Base-by-base conservation (phyloP, 495 filamentous ascomycete species). In the Cercophora scortea region DNA sequence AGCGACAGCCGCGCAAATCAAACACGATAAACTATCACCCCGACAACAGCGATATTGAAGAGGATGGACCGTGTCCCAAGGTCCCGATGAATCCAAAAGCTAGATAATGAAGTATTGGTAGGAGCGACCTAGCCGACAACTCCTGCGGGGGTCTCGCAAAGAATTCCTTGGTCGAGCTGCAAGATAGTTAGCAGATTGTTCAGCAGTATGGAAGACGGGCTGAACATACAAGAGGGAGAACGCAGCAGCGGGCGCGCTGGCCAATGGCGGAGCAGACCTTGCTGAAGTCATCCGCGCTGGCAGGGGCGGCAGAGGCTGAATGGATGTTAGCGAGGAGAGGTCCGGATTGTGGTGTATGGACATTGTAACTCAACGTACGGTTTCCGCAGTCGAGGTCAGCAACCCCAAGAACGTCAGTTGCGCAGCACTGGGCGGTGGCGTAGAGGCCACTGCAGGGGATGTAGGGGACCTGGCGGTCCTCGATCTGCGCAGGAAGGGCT, bases 211-310 rank as follows among this genome's bases (percentile, higher is more conserved):
- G 5, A n/a, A 15, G 3, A 38, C n/a, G n/a, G n/a, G 5, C 25
- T 19, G 8, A 12, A 50, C 63, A 51, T 50, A 66, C 63, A 35
- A 71, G 45, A 4, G 71, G 70, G 11, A 74, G 52, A 42, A 68
- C 67, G 48, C 71, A 74, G 69, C 71, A 74, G 53, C 71, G 70
- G 34, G 71, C 70, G 8, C 67, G 70, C 64, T 74, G 67, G 58
- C 71, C 70, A 46, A 68, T 63, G 47, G 18, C 67, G 0, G 70
- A 44, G 61, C 71, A 74, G 48, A 62, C 33, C 2, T 54, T 19
- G 45, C 44, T 59, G 62, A 74, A 74, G 41, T 62, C 36, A 39
- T 6, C n/a, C 9, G 70, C 64, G 43, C 32, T 50, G 45, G 61
- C 58, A 15, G 66, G 63, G 16, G 53, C 53, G 0, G 47, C n/a